Conservation (phyloP, 1,284 basidiomycete species). For the Ceratobasidium sp. region DNA sequence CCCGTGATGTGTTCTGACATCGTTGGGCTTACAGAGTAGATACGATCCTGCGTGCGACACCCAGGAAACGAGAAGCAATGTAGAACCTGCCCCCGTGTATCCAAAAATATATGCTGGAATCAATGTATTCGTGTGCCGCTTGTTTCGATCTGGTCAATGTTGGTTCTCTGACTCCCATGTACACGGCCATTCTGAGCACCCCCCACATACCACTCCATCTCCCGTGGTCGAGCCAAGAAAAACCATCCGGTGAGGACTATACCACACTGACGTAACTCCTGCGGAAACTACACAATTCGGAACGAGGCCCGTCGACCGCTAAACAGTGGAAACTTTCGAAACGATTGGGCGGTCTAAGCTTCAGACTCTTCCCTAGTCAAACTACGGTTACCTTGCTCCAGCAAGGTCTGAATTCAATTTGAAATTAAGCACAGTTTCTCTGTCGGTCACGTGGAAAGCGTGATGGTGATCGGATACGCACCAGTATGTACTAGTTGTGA, state of each 20-base stretch:
- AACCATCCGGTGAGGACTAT: neutral
- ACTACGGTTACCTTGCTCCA: too few relatives aligned
- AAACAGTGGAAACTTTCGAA: neutral
- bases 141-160: neutral
- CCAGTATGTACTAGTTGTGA: too few relatives aligned
- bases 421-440: too few relatives aligned
- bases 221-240: neutral
- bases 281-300: neutral
- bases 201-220: neutral
- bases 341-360: neutral
- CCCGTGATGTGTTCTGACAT: slow-evolving; percentile 9
- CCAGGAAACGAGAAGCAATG: slow-evolving; percentile 64
- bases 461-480: too few relatives aligned
- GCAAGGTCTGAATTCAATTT: too few relatives aligned
- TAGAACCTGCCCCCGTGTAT: slow-evolving; percentile 27
- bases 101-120: slow-evolving; percentile 16
- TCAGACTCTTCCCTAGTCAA: neutral
- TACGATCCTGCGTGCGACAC: slow-evolving; percentile 66
- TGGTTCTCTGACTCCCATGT: neutral
- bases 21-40: slow-evolving; percentile 55
- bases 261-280: neutral
- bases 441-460: too few relatives aligned
- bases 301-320: neutral
- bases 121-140: neutral
- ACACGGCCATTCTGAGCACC: neutral